Base-by-base conservation (phyloP, 1,284 basidiomycete species). In the Porogramme epimiltina region DNA sequence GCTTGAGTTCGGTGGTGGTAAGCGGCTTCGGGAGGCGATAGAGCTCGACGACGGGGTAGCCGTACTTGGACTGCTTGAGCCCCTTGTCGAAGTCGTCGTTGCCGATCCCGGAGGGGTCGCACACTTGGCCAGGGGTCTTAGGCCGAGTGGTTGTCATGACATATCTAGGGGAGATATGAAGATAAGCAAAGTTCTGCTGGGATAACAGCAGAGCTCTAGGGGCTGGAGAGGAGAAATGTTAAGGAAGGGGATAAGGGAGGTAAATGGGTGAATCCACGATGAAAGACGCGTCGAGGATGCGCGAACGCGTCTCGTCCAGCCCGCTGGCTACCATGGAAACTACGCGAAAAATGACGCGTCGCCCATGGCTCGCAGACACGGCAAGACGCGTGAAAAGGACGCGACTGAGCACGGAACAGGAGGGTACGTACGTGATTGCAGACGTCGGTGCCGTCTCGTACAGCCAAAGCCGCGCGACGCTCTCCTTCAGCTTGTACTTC, bases 21-120 rank as follows among this genome's bases (percentile, higher is more conserved):
- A 70, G 18, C 9, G 69, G 67, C 22, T 47, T 47, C 36, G 51
- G 53, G 13, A 71, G 63, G 42, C 59, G 55, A 41, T 63, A 66
- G 3, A 71, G 56, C 31, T 60, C 67, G 9, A 58, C 47, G 24
- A 70, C 62, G 11, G 68, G 67, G 56, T 72, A 71, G 25, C 65
- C 70, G 49, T 62, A 70, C 44, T 65, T 66, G 3, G 61, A 62
- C 45, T 60, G 23, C 50, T 63, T 65, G 38, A 59, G 47, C 6
- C 66, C 65, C 8, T 56, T 51, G 51, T 72, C 67, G 49, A 72
- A 72, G 40, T 68, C 69, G 49, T 66, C 67, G 51, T 71, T 72
- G 22, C 69, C 69, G 8, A 70, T 46, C 11, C 70, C 70, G 13
- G 56, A 53, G 2, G 66, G 52, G 45, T 68, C 70, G 28, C 62